Conservation (phyloP, 2,329 filamentous ascomycete species). For the Venturia carpophila region DNA sequence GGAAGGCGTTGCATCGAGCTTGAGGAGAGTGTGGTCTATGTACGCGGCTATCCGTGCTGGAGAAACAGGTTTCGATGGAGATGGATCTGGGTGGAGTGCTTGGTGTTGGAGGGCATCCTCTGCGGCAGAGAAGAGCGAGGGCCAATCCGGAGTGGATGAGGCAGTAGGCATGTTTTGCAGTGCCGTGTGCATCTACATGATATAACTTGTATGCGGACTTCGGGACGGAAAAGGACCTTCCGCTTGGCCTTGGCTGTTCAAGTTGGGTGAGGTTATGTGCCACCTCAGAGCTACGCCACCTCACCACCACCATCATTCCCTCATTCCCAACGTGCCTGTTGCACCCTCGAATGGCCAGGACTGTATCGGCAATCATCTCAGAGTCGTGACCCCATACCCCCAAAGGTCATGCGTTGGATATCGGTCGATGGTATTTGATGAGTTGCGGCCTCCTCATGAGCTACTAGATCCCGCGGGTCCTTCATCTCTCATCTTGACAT, state of each 20-base stretch:
- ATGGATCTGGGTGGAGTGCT: not conserved
- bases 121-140: not conserved
- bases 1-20: constrained; percentile 39
- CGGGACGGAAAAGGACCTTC: too few species aligned
- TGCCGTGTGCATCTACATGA: too few species aligned
- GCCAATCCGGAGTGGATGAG: not conserved
- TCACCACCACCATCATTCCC: too few species aligned
- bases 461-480: not conserved
- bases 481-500: not conserved
- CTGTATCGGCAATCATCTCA: too few species aligned
- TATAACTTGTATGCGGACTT: too few species aligned
- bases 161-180: not conserved
- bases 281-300: too few species aligned
- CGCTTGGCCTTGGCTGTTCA: too few species aligned
- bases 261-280: too few species aligned
- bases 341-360: too few species aligned
- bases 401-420: too few species aligned
- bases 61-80: not conserved
- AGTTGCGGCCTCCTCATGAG: not conserved
- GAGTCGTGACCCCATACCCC: too few species aligned
- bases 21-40: constrained; percentile 45
- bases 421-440: not conserved
- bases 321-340: too few species aligned
- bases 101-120: not conserved
- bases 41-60: constrained; percentile 25